A percentile compares a stretch with the other conserved stretches of the same genome.
Evolutionary conservation across 768 basidiomycete species (phyloP).

Genomic region (Tulasnella sp.): DNA sequence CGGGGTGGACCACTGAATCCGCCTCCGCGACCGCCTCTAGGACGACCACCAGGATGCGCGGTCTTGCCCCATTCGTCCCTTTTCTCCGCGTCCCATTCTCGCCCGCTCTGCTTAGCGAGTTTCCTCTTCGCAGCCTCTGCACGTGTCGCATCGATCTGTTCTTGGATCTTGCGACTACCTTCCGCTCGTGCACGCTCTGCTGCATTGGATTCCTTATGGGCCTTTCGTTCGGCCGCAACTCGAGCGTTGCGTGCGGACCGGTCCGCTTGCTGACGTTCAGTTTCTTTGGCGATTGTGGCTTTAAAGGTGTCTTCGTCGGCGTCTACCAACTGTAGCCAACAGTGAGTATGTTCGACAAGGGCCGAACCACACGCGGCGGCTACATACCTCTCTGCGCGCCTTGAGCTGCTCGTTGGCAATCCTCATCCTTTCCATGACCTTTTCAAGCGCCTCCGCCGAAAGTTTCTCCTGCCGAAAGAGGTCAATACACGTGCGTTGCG

Average conservation of each 20-base stretch:
- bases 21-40: no score
- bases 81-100: conserved; percentile 82
- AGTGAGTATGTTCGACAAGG: neutral
- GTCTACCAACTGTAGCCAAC: conserved; percentile 48
- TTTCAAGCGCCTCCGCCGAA: conserved; percentile 51
- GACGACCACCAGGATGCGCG: no score
- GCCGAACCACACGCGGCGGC: neutral
- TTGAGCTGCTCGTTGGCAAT: conserved; percentile 69
- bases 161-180: conserved; percentile 1
- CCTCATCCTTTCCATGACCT: conserved; percentile 56
- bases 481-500: conserved; percentile 4
- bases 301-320: conserved; percentile 72
- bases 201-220: conserved; percentile 64
- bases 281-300: conserved; percentile 43
- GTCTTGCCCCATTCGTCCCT: conserved; percentile 12
- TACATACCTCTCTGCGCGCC: conserved; percentile 46
- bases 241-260: conserved; percentile 38
- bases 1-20: no score
- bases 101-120: conserved; percentile 61
- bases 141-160: neutral
- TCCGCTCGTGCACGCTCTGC: conserved; percentile 48
- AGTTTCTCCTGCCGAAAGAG: conserved; percentile 43
- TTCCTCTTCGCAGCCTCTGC: conserved; percentile 45
- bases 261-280: conserved; percentile 3
- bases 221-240: conserved; percentile 44